A percentile compares a stretch with the other conserved stretches of the same genome.
These are phyloP conservation scores for Mortierella claussenii DNA, from an alignment of 192 early-diverging fungal genomes.

Conservation along the genomic window DNA sequence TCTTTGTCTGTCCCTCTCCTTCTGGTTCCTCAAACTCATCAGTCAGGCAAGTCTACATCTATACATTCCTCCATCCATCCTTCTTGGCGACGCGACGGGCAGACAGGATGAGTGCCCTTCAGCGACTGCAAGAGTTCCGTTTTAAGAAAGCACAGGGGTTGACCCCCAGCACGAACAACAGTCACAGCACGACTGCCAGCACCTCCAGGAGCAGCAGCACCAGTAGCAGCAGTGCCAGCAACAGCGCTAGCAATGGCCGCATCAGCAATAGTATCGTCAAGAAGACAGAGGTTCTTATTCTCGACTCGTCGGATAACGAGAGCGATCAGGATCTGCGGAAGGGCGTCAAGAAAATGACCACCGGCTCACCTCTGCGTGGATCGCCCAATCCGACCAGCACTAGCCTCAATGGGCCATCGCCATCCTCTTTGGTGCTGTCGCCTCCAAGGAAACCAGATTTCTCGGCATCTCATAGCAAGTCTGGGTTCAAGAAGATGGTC, in stretches of 20 bases:
- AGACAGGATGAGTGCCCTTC: slow-evolving; percentile 39
- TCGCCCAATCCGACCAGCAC: background rate
- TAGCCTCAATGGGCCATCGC: background rate
- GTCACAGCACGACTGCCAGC: background rate
- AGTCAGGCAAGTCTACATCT: no score
- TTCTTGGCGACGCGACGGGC: no score
- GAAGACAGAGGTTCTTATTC: background rate
- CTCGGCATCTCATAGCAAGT: slow-evolving; percentile 5
- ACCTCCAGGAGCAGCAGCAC: background rate
- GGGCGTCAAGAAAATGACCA: slow-evolving; percentile 27
- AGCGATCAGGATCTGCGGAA: slow-evolving; percentile 23
- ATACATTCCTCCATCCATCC: background rate
- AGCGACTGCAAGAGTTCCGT: slow-evolving; percentile 40
- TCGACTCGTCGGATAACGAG: background rate
- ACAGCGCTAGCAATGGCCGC: background rate
- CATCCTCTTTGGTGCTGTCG: background rate
- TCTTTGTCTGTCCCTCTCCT: no score
- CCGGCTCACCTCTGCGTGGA: slow-evolving; percentile 15
- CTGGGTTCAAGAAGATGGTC: slow-evolving; percentile 30
- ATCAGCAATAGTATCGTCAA: background rate
- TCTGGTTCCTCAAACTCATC: no score
- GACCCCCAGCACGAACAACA: background rate
- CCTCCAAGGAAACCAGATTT: background rate
- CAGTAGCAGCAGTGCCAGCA: slow-evolving; percentile 9
- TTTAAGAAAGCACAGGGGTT: slow-evolving; percentile 34